phyloP scores from a whole-genome alignment of 108 stramenopile species.

The Chaetoceros muelleri region DNA sequence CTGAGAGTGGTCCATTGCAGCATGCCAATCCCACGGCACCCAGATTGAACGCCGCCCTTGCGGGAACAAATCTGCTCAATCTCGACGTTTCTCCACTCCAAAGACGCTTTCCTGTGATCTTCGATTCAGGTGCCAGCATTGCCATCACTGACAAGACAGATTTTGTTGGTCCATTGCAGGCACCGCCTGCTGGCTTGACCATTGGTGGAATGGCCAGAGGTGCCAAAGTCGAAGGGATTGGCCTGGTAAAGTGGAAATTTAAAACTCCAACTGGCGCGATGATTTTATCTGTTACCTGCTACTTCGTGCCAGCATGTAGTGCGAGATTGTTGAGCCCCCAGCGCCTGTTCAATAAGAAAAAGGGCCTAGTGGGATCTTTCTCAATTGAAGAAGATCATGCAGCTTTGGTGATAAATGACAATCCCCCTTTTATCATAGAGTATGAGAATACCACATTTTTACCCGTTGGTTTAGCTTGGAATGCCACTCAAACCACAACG shows the following conservation, averaged over 20 bases:
- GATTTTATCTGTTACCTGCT: background rate
- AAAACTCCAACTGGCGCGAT: background rate
- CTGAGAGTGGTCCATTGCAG: background rate
- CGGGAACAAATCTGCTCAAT: background rate
- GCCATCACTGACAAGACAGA: constrained; percentile 9
- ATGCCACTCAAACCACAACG: too few relatives aligned
- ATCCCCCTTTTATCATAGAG: constrained; percentile 6
- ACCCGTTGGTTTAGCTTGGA: constrained; percentile 10
- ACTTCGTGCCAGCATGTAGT: constrained; percentile 9
- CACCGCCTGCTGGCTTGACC: background rate
- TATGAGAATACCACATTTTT: constrained; percentile 7
- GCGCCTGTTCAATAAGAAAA: background rate
- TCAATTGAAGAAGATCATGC: background rate
- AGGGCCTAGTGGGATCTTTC: background rate
- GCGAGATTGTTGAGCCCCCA: constrained; percentile 10
- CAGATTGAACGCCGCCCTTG: background rate
- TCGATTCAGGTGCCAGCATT: constrained; percentile 24
- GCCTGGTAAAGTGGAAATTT: constrained; percentile 6
- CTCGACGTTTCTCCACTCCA: background rate
- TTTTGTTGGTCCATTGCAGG: constrained; percentile 13
- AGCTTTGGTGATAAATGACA: background rate
- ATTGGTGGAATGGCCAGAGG: constrained; percentile 10
- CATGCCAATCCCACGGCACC: background rate
- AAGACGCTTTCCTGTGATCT: constrained; percentile 10
- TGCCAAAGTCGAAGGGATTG: constrained; percentile 5